Conservation (phyloP, 441 rosid species). For the Erodium texanum region DNA sequence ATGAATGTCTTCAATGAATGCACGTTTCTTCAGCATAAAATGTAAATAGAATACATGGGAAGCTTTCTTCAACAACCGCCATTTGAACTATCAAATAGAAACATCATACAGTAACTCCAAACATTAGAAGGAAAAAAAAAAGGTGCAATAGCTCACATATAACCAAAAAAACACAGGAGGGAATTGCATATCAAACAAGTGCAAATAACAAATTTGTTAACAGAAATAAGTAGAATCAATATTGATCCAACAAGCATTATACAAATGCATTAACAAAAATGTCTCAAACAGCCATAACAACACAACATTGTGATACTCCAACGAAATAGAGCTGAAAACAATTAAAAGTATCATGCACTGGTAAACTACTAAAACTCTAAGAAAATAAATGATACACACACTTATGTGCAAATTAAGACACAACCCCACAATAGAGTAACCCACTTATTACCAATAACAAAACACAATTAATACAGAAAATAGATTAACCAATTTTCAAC, state of each 20-base stretch:
- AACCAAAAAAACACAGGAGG: background rate
- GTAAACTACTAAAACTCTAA: too few relatives aligned
- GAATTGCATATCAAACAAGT: background rate
- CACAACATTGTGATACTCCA: background rate
- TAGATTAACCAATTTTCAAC: too few relatives aligned
- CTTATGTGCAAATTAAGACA: too few relatives aligned
- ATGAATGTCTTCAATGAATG: slow-evolving; percentile 84
- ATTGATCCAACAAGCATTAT: background rate
- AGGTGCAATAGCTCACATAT: too few relatives aligned
- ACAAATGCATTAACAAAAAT: too few relatives aligned
- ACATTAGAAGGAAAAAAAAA: background rate
- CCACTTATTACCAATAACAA: too few relatives aligned
- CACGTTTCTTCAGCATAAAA: slow-evolving; percentile 86
- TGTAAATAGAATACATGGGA: slow-evolving; percentile 86
- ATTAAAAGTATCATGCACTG: background rate
- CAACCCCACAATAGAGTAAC: too few relatives aligned
- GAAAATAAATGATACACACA: background rate
- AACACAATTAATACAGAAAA: too few relatives aligned
- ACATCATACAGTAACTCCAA: slow-evolving; percentile 3
- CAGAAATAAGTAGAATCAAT: background rate
- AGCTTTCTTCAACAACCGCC: slow-evolving; percentile 84
- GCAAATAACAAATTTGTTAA: background rate
- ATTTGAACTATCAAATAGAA: slow-evolving; percentile 58
- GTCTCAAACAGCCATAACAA: background rate
- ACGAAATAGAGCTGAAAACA: background rate